These are phyloP conservation scores for Hyaloscypha hepaticicola DNA, from an alignment of 495 filamentous ascomycete species.

Conservation along the genomic window DNA sequence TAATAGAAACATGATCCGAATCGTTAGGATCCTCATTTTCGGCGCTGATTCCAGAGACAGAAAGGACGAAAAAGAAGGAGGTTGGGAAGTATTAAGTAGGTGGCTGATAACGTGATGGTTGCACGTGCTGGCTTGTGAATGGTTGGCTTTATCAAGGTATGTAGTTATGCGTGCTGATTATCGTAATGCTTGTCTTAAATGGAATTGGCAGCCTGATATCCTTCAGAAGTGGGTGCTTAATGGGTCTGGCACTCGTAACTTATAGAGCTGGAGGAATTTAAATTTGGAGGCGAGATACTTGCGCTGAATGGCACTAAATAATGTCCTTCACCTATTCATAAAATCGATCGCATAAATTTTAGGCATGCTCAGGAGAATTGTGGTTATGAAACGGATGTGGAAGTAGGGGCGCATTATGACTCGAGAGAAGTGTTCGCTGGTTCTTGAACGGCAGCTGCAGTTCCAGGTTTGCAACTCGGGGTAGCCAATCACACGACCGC, in stretches of 20 bases:
- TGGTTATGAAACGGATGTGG: background rate
- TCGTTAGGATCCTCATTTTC: conserved; percentile 1
- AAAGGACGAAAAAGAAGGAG: background rate
- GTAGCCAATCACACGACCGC: background rate
- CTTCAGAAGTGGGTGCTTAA: background rate
- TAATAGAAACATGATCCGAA: background rate
- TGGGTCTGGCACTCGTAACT: background rate
- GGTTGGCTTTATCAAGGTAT: background rate
- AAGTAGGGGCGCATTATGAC: background rate
- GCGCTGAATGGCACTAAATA: background rate
- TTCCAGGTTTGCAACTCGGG: background rate
- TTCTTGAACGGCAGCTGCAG: background rate
- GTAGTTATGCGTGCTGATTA: background rate
- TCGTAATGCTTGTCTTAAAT: conserved; percentile 5
- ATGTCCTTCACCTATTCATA: background rate
- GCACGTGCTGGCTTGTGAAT: conserved; percentile 14
- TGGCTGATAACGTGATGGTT: conserved; percentile 2
- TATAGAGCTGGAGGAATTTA: background rate
- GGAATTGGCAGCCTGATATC: background rate
- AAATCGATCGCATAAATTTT: background rate
- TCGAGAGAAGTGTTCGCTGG: conserved; percentile 1
- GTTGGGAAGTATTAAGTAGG: conserved; percentile 3
- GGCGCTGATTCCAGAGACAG: background rate
- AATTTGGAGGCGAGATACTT: background rate
- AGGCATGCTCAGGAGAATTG: background rate